Evolutionary conservation across 2,329 filamentous ascomycete genomes (phyloP).

Genomic region (Pezicula radicicola): DNA sequence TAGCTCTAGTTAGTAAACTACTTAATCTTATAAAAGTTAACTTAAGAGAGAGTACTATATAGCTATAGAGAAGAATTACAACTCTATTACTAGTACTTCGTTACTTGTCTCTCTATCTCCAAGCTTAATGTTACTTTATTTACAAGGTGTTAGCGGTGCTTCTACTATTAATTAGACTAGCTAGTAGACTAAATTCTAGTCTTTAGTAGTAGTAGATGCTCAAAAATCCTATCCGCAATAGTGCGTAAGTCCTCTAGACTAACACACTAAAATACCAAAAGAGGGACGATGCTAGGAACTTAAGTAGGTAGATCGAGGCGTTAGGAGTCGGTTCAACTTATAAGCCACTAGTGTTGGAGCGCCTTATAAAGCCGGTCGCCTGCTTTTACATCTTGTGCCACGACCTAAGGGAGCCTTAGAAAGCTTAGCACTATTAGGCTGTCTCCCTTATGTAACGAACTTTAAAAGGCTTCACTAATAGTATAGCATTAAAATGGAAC

Average conservation of each 20-base stretch:
- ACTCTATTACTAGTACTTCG: slow-evolving; percentile 55
- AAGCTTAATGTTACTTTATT: slow-evolving; percentile 61
- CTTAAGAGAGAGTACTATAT: slow-evolving; percentile 25
- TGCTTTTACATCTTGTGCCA: slow-evolving; percentile 79
- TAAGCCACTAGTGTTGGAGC: slow-evolving; percentile 73
- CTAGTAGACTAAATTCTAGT: slow-evolving; percentile 57
- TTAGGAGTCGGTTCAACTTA: slow-evolving; percentile 84
- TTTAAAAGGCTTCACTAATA: slow-evolving; percentile 69
- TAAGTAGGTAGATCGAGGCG: slow-evolving; percentile 86
- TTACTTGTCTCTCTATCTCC: slow-evolving; percentile 64
- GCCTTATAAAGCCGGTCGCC: slow-evolving; percentile 68
- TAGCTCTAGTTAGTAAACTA: slow-evolving; percentile 67
- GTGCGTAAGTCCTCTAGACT: slow-evolving; percentile 44
- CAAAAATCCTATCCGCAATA: slow-evolving; percentile 36
- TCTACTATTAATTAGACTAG: slow-evolving; percentile 30
- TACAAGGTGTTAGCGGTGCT: slow-evolving; percentile 43
- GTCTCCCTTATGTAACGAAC: slow-evolving; percentile 81
- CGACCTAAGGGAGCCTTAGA: slow-evolving; percentile 41
- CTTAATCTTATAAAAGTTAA: slow-evolving; percentile 54
- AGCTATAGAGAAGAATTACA: slow-evolving; percentile 47
- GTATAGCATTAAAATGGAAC: slow-evolving; percentile 75
- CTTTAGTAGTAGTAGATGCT: slow-evolving; percentile 43
- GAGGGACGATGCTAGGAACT: slow-evolving; percentile 58
- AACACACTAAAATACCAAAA: slow-evolving; percentile 51
- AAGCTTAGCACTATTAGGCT: slow-evolving; percentile 70